phyloP scores from a whole-genome alignment of 2,329 filamentous ascomycete species.

The Alternaria ethzedia region DNA sequence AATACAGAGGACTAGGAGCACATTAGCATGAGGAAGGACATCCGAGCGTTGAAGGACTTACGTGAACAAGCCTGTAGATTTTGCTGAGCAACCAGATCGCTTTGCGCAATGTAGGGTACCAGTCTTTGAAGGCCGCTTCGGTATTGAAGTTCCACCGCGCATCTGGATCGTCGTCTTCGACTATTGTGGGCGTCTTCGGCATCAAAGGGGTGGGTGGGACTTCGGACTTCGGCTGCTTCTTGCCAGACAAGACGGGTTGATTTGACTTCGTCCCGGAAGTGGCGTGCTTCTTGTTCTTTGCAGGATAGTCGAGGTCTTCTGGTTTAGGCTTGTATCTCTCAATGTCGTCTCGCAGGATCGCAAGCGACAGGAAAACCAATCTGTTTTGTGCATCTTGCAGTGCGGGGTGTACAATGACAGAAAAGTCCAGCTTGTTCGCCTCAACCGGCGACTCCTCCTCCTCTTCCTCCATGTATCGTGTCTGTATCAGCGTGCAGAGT shows the following conservation, averaged over 20 bases:
- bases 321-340: conserved; percentile 69
- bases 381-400: conserved; percentile 72
- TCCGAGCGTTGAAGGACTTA: conserved; percentile 39
- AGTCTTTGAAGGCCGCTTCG: conserved; percentile 63
- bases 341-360: conserved; percentile 69
- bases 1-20: conserved; percentile 66
- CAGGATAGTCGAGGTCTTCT: conserved; percentile 70
- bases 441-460: conserved; percentile 58
- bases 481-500: conserved; percentile 69
- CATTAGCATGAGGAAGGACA: not conserved
- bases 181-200: conserved; percentile 58
- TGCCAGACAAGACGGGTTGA: conserved; percentile 60
- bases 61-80: conserved; percentile 73
- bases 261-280: conserved; percentile 50
- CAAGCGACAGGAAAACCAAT: conserved; percentile 69
- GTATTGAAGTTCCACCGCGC: conserved; percentile 61
- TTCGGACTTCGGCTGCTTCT: conserved; percentile 54
- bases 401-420: conserved; percentile 66
- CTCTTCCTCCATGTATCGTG: conserved; percentile 65
- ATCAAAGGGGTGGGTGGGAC: conserved; percentile 44
- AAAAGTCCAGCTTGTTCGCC: conserved; percentile 66
- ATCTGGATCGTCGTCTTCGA: conserved; percentile 59
- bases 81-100: conserved; percentile 72
- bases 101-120: conserved; percentile 72
- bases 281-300: conserved; percentile 55